Evolutionary conservation across 2,329 filamentous ascomycete species (phyloP).

Genomic region (Penicillium sp.): DNA sequence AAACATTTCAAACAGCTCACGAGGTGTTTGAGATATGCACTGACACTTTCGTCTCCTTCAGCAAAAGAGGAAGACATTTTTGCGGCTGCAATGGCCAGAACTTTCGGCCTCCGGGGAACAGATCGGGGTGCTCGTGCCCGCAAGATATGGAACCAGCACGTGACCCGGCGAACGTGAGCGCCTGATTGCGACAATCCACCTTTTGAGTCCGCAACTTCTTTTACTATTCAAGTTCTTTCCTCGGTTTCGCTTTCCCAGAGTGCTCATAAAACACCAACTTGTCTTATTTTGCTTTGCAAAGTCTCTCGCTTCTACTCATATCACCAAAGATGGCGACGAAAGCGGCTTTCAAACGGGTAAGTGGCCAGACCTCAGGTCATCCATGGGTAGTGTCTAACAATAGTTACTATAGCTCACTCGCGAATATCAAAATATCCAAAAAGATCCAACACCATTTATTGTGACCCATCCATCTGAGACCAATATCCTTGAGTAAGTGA

Average conservation of each 20-base stretch:
- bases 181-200: conserved; percentile 21
- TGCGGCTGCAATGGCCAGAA: conserved; percentile 37
- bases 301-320: neutral
- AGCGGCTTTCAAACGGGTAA: conserved; percentile 69
- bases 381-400: conserved; percentile 6
- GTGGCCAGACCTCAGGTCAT: conserved; percentile 27
- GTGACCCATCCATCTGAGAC: conserved; percentile 83
- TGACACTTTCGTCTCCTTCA: conserved; percentile 45
- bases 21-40: conserved; percentile 5
- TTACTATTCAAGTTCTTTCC: neutral
- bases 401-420: conserved; percentile 52
- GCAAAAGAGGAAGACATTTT: conserved; percentile 47
- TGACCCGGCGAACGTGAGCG: conserved; percentile 6
- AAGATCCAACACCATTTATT: conserved; percentile 86
- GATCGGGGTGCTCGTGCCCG: conserved; percentile 17
- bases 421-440: conserved; percentile 64
- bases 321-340: conserved; percentile 63
- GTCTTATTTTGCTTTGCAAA: neutral
- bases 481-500: conserved; percentile 82
- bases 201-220: conserved; percentile 1
- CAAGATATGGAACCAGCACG: conserved; percentile 21
- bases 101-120: conserved; percentile 16
- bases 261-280: neutral
- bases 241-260: neutral
- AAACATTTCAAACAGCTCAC: neutral